A percentile compares a stretch with the other conserved stretches of the same genome.
These are phyloP conservation scores for Fusarium scirpi DNA, from an alignment of 2,329 filamentous ascomycete genomes.

Conservation along the genomic window DNA sequence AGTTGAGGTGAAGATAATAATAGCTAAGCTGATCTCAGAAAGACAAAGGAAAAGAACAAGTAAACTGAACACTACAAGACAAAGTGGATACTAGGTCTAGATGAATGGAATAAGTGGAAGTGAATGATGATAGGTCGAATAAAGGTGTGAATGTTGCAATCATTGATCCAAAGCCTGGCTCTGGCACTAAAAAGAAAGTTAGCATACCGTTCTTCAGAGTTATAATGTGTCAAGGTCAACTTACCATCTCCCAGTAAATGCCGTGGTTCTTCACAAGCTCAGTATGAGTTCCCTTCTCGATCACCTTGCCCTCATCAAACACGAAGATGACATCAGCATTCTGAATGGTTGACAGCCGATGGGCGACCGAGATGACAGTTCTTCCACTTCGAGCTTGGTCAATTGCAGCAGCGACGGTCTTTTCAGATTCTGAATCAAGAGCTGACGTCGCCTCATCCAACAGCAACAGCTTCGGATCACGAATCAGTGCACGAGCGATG, in stretches of 20 bases:
- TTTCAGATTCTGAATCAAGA: slow-evolving; percentile 72
- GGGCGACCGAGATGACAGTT: slow-evolving; percentile 80
- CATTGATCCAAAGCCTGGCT: slow-evolving; percentile 39
- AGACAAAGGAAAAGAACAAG: background rate
- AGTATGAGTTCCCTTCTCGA: slow-evolving; percentile 57
- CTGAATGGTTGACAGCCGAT: slow-evolving; percentile 57
- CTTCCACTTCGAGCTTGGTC: slow-evolving; percentile 69
- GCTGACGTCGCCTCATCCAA: slow-evolving; percentile 78
- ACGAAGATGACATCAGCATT: slow-evolving; percentile 60
- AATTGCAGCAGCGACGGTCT: slow-evolving; percentile 73
- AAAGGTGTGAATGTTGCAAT: background rate
- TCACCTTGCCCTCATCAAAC: slow-evolving; percentile 55
- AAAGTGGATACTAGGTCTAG: background rate
- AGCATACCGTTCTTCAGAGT: background rate
- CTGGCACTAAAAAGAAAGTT: slow-evolving; percentile 25
- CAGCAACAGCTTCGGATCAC: slow-evolving; percentile 72
- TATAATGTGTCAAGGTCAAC: background rate
- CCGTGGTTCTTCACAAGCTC: slow-evolving; percentile 38
- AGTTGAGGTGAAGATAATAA: accelerated
- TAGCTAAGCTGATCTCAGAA: background rate
- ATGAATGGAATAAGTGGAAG: background rate
- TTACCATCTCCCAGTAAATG: slow-evolving; percentile 42
- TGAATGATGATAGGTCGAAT: accelerated
- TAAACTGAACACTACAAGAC: background rate
- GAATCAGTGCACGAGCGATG: slow-evolving; percentile 75